These are phyloP conservation scores for Phytophthora ramorum DNA, from an alignment of 352 stramenopile species.

Conservation along the genomic window DNA sequence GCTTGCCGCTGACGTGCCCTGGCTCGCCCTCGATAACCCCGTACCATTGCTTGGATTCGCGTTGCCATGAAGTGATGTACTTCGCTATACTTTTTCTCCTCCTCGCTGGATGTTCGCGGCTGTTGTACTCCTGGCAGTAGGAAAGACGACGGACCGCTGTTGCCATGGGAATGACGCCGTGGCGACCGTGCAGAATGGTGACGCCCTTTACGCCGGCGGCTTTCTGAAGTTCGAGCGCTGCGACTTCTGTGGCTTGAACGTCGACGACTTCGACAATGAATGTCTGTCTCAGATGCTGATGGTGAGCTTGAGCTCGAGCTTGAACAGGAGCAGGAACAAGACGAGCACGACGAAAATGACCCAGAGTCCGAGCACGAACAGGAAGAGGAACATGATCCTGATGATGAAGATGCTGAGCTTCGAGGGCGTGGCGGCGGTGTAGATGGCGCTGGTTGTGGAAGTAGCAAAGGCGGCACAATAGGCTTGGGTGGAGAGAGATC, in stretches of 20 bases:
- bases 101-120: conserved; percentile 1
- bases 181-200: conserved; percentile 9
- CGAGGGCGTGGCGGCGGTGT: conserved; percentile 3
- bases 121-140: conserved; percentile 5
- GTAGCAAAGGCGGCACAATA: conserved; percentile 21
- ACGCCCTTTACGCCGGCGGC: not conserved
- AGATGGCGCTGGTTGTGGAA: conserved; percentile 5
- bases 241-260: conserved; percentile 8
- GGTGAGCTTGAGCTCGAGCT: conserved; percentile 28
- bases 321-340: conserved; percentile 29
- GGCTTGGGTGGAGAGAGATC: not conserved
- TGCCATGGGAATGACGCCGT: conserved; percentile 7
- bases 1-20: conserved; percentile 19
- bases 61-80: conserved; percentile 43
- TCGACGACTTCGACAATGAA: conserved; percentile 3
- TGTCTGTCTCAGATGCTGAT: conserved; percentile 18
- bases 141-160: conserved; percentile 14
- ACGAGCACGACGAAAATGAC: conserved; percentile 28
- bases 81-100: conserved; percentile 23
- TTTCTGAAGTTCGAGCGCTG: conserved; percentile 16
- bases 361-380: conserved; percentile 21
- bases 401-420: conserved; percentile 9
- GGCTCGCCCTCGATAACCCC: conserved; percentile 38
- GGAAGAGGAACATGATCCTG: conserved; percentile 12
- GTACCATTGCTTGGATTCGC: conserved; percentile 48